Evolutionary conservation across 129 eudicot genomes (phyloP), one percentile per base, ranked within the genome.

Genomic region (Calendula officinalis): DNA sequence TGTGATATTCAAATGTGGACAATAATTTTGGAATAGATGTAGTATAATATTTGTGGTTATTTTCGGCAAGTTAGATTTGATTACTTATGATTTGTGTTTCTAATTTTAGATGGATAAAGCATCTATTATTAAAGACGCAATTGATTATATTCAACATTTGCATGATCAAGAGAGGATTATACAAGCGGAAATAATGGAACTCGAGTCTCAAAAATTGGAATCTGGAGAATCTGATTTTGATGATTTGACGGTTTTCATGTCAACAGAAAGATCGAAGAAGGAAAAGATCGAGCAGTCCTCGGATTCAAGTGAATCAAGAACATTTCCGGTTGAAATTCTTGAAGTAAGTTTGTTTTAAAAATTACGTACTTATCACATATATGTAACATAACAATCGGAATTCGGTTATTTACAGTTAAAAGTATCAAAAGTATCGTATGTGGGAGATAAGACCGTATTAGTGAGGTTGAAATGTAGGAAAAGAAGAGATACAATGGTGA

Each of bases 41-140:
- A 35, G 33, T 43, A 22, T 22, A 22, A 22, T 22, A 22, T 22
- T 22, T 38, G 2, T 66, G 11, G 8, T 69, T 37, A 7, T 8
- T 48, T 58, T 45, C 36, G 0, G 49, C 12, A 56, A 14, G 50
- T 59, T 10, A 39, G n/a, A 11, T 14, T 66, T 40, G 35, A 11
- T 7, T 30, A 52, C 27, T 5, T 54, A 44, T 33, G 14, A 22
- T 49, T 53, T 16, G 33, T 48, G 3, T 37, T 39, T 56, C 4
- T 71, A 14, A 1, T 60, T 63, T 48, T 68, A 91, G 98, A 84
- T 91, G 98, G 98, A 91, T 50, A 91, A 87, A 64, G 98, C 98
- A 5, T 91, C 98, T 0, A 82, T 87, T 41, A 77, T 91, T 1
- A 91, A 78, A 75, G 98, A 91, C 60, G 98, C 98, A 4, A 91